Conservation (phyloP, 768 basidiomycete species). For the Hypholoma sublateritium region DNA sequence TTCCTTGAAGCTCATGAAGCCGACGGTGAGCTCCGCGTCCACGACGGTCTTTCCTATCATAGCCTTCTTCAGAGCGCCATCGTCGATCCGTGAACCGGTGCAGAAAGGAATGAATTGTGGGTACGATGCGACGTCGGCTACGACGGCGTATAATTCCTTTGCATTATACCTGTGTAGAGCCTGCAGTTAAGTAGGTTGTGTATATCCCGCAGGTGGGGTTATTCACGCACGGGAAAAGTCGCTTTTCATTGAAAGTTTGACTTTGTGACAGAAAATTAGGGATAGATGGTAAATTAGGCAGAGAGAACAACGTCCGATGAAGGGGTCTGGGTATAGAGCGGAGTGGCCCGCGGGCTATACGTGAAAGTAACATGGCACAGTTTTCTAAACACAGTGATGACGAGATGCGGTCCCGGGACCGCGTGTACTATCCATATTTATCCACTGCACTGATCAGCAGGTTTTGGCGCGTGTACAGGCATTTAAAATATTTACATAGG, state of each 20-base stretch:
- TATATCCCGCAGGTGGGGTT: constrained; percentile 17
- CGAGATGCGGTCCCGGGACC: not conserved
- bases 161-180: constrained; percentile 61
- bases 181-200: constrained; percentile 2
- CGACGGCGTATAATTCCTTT: constrained; percentile 78
- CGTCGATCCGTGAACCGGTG: constrained; percentile 65
- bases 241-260: constrained; percentile 79
- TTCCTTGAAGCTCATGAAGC: constrained; percentile 86
- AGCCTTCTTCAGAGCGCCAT: constrained; percentile 23
- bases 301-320: constrained; percentile 43
- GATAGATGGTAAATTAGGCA: constrained; percentile 49
- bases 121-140: constrained; percentile 88
- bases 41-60: constrained; percentile 44
- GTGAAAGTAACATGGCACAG: constrained; percentile 14
- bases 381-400: not conserved
- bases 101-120: constrained; percentile 89
- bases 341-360: constrained; percentile 5
- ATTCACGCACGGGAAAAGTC: constrained; percentile 77
- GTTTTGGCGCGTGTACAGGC: not conserved
- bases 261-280: constrained; percentile 42
- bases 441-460: too few species aligned
- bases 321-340: not conserved
- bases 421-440: too few species aligned
- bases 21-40: constrained; percentile 85
- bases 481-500: not conserved